A percentile compares a stretch with the other conserved stretches of the same genome.
These are phyloP conservation scores for Agrocybe pediades DNA, from an alignment of 768 basidiomycete genomes.

Conservation along the genomic window DNA sequence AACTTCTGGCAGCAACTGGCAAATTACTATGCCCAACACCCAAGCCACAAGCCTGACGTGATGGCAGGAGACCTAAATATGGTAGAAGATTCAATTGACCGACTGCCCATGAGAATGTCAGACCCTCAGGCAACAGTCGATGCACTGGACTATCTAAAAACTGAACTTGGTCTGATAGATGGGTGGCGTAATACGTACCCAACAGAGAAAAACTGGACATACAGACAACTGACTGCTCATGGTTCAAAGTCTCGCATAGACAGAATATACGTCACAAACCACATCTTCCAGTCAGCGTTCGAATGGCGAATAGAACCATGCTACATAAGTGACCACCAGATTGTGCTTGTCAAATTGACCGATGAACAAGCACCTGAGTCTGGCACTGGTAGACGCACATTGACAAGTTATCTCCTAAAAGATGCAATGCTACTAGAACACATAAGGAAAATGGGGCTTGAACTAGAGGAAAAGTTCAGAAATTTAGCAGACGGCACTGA, in stretches of 20 bases:
- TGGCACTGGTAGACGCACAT: conserved; percentile 32
- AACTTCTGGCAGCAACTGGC: conserved; percentile 4
- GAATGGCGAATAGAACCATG: conserved; percentile 27
- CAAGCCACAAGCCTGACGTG: conserved; percentile 25
- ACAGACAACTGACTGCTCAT: conserved; percentile 11
- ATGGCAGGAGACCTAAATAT: conserved; percentile 46
- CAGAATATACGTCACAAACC: conserved; percentile 30
- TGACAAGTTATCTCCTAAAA: conserved; percentile 14
- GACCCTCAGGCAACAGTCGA: conserved; percentile 18
- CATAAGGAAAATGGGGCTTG: background rate
- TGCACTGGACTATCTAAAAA: conserved; percentile 24
- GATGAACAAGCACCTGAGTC: conserved; percentile 21
- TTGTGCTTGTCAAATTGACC: conserved; percentile 25
- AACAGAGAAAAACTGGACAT: conserved; percentile 25
- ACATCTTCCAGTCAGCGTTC: conserved; percentile 3
- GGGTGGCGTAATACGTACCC: conserved; percentile 34
- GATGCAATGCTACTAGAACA: conserved; percentile 19
- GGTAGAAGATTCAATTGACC: conserved; percentile 36
- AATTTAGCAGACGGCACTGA: background rate
- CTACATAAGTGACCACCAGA: conserved; percentile 30
- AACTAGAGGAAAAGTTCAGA: background rate
- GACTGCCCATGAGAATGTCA: conserved; percentile 23
- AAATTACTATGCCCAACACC: background rate
- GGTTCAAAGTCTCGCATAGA: conserved; percentile 31
- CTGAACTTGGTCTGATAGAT: conserved; percentile 20